Base-by-base conservation (phyloP, 2,329 filamentous ascomycete species). In the Colletotrichum karsti region DNA sequence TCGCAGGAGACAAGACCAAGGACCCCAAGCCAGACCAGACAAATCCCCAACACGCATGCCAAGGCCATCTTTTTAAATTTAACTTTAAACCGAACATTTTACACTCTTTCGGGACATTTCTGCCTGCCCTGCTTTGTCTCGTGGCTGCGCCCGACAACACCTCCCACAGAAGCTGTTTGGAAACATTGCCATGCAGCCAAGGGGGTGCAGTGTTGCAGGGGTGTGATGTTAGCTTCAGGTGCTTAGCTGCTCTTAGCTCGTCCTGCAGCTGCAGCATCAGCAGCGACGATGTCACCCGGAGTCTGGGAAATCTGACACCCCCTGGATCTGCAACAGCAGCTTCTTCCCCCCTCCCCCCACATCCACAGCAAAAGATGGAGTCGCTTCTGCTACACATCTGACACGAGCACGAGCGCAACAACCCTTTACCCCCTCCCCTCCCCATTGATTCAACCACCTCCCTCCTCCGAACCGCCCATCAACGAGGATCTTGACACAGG, bases 371-470 rank as follows among this genome's bases (percentile, higher is more conserved):
- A 48, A 42, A 28, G 24, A 15, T 48, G 22, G 13, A 22, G 42
- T 18, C 44, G n/a, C 41, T 57, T 44, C 57, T 70, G 69, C 44
- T 67, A 70, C 69, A 70, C 61, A 48, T 69, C 66, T 70, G 69
- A 70, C 46, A 70, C 69, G 54, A 57, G 51, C 50, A 51, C 62
- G n/a, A n/a, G n/a, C n/a, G n/a, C n/a, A n/a, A 62, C 56, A 53
- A 57, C 28, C 67, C 58, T 57, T 48, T 13, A 9, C 2, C 10
- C 33, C 33, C 10, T 35, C 58, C 63, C 55, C 33, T 13, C 2
- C 10, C 33, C 33, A 35, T 35, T 5, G 6, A 35, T 12, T 12
- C 33, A 9, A 35, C 33, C 10, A 35, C 33, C 33, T 13, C 10
- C 10, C 15, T 35, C 10, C 33, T 35, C 37, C 12, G 30, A 44